phyloP scores from a whole-genome alignment of 345 rosid genomes.

The Eucalyptus decipiens region DNA sequence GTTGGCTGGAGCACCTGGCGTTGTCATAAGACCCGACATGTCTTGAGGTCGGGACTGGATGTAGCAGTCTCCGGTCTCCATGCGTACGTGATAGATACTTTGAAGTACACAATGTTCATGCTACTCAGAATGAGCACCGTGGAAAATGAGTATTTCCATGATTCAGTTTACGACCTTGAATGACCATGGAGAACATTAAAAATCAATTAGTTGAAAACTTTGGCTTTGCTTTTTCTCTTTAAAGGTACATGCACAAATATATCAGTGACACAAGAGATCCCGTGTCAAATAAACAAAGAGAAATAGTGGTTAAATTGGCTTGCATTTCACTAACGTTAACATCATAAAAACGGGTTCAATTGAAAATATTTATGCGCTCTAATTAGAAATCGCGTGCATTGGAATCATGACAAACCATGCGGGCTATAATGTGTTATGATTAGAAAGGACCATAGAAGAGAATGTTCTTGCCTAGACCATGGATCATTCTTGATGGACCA shows the following conservation, averaged over 20 bases:
- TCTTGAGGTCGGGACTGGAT: background rate
- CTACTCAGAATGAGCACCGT: background rate
- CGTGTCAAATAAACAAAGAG: accelerated
- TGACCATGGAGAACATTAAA: background rate
- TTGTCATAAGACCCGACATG: background rate
- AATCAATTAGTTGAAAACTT: background rate
- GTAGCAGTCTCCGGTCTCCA: background rate
- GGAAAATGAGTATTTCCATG: background rate
- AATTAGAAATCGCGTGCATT: background rate
- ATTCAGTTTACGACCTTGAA: background rate
- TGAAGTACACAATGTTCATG: background rate
- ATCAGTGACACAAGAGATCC: background rate
- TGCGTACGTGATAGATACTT: background rate
- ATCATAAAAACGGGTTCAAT: background rate
- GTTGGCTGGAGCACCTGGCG: background rate
- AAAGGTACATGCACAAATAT: background rate
- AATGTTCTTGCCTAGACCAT: background rate
- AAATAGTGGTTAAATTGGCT: background rate
- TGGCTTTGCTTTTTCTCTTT: background rate
- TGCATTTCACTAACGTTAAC: background rate
- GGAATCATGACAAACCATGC: background rate
- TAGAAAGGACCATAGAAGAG: background rate
- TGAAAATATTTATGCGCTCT: background rate
- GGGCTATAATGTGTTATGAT: background rate
- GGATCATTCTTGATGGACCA: background rate